Base-by-base conservation (phyloP, 2,329 filamentous ascomycete species). In the Ascochyta clinopodiicola region DNA sequence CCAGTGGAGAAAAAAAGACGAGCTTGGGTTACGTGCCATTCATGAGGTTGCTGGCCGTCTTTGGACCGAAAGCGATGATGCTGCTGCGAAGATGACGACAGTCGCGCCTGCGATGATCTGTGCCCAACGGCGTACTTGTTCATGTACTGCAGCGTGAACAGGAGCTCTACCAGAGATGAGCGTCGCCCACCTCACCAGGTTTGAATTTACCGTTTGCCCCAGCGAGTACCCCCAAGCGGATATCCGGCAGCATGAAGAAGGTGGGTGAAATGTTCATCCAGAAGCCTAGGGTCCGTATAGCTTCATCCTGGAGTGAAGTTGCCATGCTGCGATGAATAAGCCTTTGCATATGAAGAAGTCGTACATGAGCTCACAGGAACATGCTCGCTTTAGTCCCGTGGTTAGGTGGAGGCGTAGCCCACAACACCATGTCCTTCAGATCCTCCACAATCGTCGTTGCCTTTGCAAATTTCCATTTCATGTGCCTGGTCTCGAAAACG, bases 181-280 rank as follows among this genome's bases (percentile, higher is more conserved):
- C 17, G 2, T 9, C 3, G 8, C 25, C 6, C 17, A 21, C 4
- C 25, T 15, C 25, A 12, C 10, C 10, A n/a, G 10, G 9, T n/a
- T 35, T n/a, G 5, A 9, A 38, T 35, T 4, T 47, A 32, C 44
- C 6, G 9, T 19, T 19, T 25, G 34, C 22, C 6, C 44, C 40
- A 44, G 45, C 15, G 12, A 44, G 25, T 2, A 55, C 46, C 32
- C 50, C 35, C 8, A 59, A 12, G 3, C 34, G 49, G 1, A 36
- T 36, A 4, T 43, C 27, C 7, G 55, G 43, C 3, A 56, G 34
- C 10, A 50, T 45, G 37, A 57, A 59, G 27, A 50, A 63, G 8
- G 27, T 49, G 7, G 60, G 60, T 5, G 51, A 39, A 24, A 63
- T 50, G 6, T 17, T 13, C 39, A 63, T 47, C 15, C 44, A 44